Evolutionary conservation across 495 filamentous ascomycete species (phyloP).

Genomic region (Penicillium odoratum): DNA sequence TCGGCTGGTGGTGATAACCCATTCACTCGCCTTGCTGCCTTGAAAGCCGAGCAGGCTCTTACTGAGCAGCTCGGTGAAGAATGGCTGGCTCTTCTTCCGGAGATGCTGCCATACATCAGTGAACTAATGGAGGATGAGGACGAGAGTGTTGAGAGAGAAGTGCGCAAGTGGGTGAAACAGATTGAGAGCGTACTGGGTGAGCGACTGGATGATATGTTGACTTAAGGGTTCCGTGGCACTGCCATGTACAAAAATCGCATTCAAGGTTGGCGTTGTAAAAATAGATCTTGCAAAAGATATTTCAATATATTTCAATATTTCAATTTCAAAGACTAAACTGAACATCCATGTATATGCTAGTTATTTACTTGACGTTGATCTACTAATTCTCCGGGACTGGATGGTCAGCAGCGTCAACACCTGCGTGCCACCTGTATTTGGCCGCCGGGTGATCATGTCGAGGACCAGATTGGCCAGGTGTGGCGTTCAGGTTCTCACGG

Average conservation of each 20-base stretch:
- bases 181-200: slow-evolving; percentile 88
- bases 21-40: slow-evolving; percentile 65
- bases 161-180: slow-evolving; percentile 77
- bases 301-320: slow-evolving; percentile 10
- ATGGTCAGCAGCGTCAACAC: slow-evolving; percentile 33
- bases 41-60: slow-evolving; percentile 75
- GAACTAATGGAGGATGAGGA: slow-evolving; percentile 96
- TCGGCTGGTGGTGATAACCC: slow-evolving; percentile 50
- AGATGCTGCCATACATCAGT: slow-evolving; percentile 93
- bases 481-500: slow-evolving; percentile 46
- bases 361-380: background rate
- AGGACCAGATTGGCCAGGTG: slow-evolving; percentile 45
- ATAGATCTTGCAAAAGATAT: slow-evolving; percentile 22
- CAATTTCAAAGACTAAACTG: background rate
- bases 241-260: slow-evolving; percentile 32
- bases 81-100: slow-evolving; percentile 83
- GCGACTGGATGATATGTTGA: slow-evolving; percentile 85
- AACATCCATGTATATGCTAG: background rate
- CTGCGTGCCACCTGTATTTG: slow-evolving; percentile 51
- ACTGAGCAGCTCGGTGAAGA: slow-evolving; percentile 82
- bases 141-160: slow-evolving; percentile 85
- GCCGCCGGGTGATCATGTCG: slow-evolving; percentile 49
- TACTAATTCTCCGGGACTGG: slow-evolving; percentile 21
- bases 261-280: slow-evolving; percentile 26
- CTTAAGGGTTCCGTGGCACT: slow-evolving; percentile 41